A percentile compares a stretch with the other conserved stretches of the same genome.
These are phyloP conservation scores for Haematococcus sp. DNA, from an alignment of 139 green algal genomes.

Conservation along the genomic window DNA sequence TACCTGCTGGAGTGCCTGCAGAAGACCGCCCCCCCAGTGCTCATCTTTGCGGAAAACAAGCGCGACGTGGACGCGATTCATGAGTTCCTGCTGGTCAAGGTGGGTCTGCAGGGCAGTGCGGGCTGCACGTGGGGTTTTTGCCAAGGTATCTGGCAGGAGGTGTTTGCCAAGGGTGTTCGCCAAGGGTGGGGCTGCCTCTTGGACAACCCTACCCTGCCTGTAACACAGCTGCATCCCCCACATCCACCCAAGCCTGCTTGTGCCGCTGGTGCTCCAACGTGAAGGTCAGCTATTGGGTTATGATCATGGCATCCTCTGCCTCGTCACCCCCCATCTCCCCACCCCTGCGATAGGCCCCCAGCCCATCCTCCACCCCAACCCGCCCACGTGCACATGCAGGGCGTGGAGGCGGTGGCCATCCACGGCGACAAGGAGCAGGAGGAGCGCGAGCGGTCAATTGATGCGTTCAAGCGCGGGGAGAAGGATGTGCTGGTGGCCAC, in stretches of 20 bases:
- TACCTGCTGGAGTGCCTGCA: constrained; percentile 95
- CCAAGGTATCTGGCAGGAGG: neutral
- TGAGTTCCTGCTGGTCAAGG: constrained; percentile 87
- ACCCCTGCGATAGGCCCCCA: too few species aligned
- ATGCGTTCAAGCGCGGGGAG: constrained; percentile 84
- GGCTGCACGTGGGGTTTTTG: too few species aligned
- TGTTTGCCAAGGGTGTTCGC: neutral
- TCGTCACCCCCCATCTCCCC: too few species aligned
- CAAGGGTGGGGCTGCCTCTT: neutral
- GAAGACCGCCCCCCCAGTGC: constrained; percentile 96
- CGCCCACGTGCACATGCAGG: too few species aligned
- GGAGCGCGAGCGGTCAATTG: constrained; percentile 81
- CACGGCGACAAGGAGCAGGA: constrained; percentile 97
- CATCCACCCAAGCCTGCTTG: too few species aligned
- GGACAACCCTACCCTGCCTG: too few species aligned
- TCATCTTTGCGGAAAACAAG: constrained; percentile 99
- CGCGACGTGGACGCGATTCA: constrained; percentile 95
- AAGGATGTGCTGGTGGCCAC: constrained; percentile 98
- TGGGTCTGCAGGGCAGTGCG: constrained; percentile 10
- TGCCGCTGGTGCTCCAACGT: too few species aligned
- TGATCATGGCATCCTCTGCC: too few species aligned
- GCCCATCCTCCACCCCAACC: too few species aligned
- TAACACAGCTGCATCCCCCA: too few species aligned
- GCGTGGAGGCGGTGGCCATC: constrained; percentile 94
- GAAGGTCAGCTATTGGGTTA: too few species aligned